Percentiles rank a stretch among this genome's conserved stretches.
Evolutionary conservation across 2,329 filamentous ascomycete genomes (phyloP).

Genomic region (Aspergillus sp.): DNA sequence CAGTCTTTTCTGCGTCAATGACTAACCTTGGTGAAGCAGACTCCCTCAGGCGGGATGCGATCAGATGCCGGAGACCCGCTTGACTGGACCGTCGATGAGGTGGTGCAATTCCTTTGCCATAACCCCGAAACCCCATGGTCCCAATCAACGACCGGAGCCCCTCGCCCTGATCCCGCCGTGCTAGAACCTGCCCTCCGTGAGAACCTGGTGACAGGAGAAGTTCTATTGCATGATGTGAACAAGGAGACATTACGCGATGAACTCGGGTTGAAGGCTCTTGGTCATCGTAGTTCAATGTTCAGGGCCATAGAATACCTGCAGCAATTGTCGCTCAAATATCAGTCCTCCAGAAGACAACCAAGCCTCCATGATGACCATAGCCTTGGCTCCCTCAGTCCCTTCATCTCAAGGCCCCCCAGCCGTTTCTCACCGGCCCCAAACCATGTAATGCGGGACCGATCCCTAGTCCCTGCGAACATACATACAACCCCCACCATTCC

Average conservation of each 20-base stretch:
- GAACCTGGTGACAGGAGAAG: constrained; percentile 65
- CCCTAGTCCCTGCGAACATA: not conserved
- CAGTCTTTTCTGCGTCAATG: not conserved
- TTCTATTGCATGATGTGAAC: constrained; percentile 59
- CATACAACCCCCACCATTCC: not conserved
- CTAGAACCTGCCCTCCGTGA: constrained; percentile 59
- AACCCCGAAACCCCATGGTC: constrained; percentile 46
- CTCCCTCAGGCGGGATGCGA: constrained; percentile 22
- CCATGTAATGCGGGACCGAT: not conserved
- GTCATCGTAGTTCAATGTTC: constrained; percentile 58
- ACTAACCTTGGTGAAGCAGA: not conserved
- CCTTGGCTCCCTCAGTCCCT: not conserved
- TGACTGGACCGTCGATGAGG: constrained; percentile 67
- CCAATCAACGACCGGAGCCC: constrained; percentile 23
- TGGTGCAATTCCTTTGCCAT: constrained; percentile 66
- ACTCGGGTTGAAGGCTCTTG: constrained; percentile 57
- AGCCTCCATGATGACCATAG: not conserved
- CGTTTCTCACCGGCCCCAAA: not conserved
- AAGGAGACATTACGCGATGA: constrained; percentile 51
- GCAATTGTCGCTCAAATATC: constrained; percentile 52
- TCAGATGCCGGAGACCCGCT: constrained; percentile 62
- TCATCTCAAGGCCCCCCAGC: not conserved
- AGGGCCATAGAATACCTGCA: constrained; percentile 60
- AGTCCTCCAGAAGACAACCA: constrained; percentile 14
- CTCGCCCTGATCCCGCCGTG: constrained; percentile 51